Conservation (phyloP, 192 early-diverging fungal genomes). For the Lobulomyces angularis region DNA sequence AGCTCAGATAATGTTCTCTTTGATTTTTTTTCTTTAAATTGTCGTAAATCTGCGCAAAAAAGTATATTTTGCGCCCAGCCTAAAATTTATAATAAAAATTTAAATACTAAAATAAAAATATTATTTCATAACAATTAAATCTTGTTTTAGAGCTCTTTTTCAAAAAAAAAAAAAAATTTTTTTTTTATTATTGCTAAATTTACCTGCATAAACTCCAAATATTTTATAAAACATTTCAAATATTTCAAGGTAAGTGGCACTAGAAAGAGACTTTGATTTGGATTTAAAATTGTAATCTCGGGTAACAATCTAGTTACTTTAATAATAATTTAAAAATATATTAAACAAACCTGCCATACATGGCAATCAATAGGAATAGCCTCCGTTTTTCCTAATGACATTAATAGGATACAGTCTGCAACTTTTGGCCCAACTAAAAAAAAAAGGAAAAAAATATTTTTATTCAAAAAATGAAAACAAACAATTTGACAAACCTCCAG, state of each 20-base stretch:
- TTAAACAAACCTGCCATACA: constrained; percentile 62
- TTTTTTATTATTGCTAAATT: no score
- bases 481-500: constrained; percentile 39
- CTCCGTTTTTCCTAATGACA: constrained; percentile 74
- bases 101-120: no score
- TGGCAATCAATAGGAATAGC: constrained; percentile 77
- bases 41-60: constrained; percentile 15
- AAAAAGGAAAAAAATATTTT: neutral
- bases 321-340: neutral
- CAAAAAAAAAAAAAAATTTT: no score
- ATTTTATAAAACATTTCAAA: constrained; percentile 55
- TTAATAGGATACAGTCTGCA: constrained; percentile 89
- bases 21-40: no score
- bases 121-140: no score
- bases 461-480: neutral
- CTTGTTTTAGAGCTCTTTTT: no score
- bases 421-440: constrained; percentile 78
- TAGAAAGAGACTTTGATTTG: constrained; percentile 48
- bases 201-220: constrained; percentile 73
- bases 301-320: constrained; percentile 50
- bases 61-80: no score
- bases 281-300: constrained; percentile 57
- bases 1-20: no score
- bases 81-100: no score
- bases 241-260: constrained; percentile 54